Percentiles rank a stretch among this genome's conserved stretches.
Conservation (phyloP, 257 asterid species). For the Nicotiana otophora region DNA sequence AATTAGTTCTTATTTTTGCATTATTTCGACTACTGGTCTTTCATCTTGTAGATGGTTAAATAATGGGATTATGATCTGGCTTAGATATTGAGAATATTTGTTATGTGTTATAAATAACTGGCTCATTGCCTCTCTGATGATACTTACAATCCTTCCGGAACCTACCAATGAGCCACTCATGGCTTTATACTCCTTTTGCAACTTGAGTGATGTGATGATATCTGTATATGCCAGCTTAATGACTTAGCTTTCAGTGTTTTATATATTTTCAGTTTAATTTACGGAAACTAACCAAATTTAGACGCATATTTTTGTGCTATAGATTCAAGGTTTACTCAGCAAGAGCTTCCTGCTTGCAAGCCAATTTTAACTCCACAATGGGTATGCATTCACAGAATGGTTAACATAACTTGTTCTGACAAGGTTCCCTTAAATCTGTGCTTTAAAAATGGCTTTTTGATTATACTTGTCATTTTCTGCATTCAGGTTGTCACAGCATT, state of each 20-base stretch:
- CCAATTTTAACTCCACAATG: conserved; percentile 84
- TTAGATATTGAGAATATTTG: not conserved
- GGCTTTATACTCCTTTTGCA: not conserved
- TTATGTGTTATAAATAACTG: not conserved
- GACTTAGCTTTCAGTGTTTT: not conserved
- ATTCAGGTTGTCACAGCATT: conserved; percentile 64
- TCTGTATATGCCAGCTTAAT: not conserved
- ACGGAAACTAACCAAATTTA: not conserved
- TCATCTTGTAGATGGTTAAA: not conserved
- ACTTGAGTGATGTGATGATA: not conserved
- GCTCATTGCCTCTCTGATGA: not conserved
- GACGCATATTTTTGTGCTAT: conserved; percentile 10
- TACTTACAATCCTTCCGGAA: not conserved
- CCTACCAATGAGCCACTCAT: not conserved
- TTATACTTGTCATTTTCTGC: not conserved
- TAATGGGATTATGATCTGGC: not conserved
- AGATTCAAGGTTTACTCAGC: conserved; percentile 95
- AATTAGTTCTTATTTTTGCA: not conserved
- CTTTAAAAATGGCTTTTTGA: not conserved
- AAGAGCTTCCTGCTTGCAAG: conserved; percentile 97
- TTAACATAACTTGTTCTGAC: not conserved
- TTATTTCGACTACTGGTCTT: not conserved
- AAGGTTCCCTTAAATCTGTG: not conserved
- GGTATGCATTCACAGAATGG: conserved; percentile 30
- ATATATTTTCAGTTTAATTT: not conserved